Conservation (phyloP, 345 rosid species). For the Sisymbrium irio region DNA sequence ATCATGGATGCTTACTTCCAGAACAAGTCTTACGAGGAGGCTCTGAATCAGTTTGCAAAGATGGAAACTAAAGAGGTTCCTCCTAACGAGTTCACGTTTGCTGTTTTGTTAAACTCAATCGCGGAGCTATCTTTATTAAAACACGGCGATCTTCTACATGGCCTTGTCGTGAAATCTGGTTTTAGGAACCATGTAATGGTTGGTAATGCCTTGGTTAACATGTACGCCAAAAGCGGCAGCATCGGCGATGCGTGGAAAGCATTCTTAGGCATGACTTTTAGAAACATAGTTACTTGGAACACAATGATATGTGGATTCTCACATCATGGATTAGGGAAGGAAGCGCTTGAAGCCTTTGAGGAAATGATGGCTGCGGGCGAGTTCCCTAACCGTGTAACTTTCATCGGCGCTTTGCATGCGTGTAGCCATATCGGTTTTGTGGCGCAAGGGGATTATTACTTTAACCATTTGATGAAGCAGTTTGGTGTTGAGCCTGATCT, state of each 20-base stretch:
- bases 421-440: constrained; percentile 67
- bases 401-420: constrained; percentile 75
- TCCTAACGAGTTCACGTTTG: constrained; percentile 74
- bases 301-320: constrained; percentile 71
- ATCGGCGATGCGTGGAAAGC: constrained; percentile 51
- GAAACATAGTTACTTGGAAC: constrained; percentile 63
- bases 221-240: constrained; percentile 67
- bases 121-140: constrained; percentile 59
- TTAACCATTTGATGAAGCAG: constrained; percentile 56
- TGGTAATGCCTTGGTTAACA: constrained; percentile 65
- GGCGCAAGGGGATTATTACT: constrained; percentile 54
- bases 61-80: constrained; percentile 41
- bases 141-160: constrained; percentile 57
- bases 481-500: constrained; percentile 56
- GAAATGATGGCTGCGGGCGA: constrained; percentile 53
- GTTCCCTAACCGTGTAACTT: constrained; percentile 66
- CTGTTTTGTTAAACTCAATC: constrained; percentile 54
- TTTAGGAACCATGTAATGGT: constrained; percentile 53
- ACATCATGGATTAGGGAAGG: constrained; percentile 72
- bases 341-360: constrained; percentile 54
- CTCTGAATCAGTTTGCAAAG: constrained; percentile 48
- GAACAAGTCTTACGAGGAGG: constrained; percentile 66
- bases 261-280: constrained; percentile 41
- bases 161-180: constrained; percentile 47
- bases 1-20: constrained; percentile 66